Evolutionary conservation across 2,329 filamentous ascomycete species (phyloP).

Genomic region (Ploettnerulaceae sp.): DNA sequence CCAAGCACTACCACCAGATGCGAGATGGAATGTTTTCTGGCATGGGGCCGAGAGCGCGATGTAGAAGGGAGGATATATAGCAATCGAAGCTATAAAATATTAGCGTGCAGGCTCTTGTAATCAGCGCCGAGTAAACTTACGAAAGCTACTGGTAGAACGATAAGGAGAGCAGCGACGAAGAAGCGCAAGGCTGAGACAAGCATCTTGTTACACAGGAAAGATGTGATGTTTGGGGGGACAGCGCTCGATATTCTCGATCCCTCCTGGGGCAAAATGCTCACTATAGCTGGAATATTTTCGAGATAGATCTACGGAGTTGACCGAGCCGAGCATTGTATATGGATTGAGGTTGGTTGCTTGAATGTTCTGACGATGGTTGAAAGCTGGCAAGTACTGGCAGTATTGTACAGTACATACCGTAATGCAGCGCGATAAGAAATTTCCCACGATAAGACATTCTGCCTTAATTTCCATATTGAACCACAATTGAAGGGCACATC

Average conservation of each 20-base stretch:
- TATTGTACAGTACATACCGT: not conserved
- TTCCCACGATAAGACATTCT: not conserved
- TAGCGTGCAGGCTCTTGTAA: not conserved
- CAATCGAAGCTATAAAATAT: constrained; percentile 28
- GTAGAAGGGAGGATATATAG: constrained; percentile 29
- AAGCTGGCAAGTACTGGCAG: not conserved
- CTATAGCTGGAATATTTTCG: no score
- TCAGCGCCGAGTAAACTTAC: constrained; percentile 19
- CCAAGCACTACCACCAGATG: constrained; percentile 81
- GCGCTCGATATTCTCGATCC: no score
- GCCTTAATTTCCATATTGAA: no score
- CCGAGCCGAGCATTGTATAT: no score
- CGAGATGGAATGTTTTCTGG: constrained; percentile 33
- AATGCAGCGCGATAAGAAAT: not conserved
- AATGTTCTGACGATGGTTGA: no score
- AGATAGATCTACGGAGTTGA: no score
- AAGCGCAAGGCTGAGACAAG: constrained; percentile 26
- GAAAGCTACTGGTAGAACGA: constrained; percentile 24
- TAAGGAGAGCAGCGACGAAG: constrained; percentile 20
- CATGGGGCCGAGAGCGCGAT: constrained; percentile 7
- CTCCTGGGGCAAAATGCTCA: no score
- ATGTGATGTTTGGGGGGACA: no score
- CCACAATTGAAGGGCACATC: no score
- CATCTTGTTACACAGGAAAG: not conserved
- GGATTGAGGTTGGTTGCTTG: no score